Evolutionary conservation across 345 rosid genomes (phyloP).

Genomic region (Pugionium dolabratum): DNA sequence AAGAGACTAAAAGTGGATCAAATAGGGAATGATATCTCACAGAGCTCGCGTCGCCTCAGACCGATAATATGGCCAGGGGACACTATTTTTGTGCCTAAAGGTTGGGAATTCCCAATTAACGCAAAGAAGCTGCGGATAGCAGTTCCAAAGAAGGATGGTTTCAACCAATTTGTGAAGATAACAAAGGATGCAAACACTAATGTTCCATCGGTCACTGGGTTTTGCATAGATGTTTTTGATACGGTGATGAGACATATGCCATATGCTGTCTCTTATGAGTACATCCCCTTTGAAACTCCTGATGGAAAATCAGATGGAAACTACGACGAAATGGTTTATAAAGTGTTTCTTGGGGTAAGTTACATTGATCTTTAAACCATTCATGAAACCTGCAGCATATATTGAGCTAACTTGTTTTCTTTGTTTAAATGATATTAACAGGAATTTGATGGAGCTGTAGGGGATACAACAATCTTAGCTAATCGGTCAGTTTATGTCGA

Average conservation of each 20-base stretch:
- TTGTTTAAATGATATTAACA: slow-evolving; percentile 33
- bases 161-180: slow-evolving; percentile 45
- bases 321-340: slow-evolving; percentile 49
- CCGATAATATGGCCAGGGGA: slow-evolving; percentile 39
- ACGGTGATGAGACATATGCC: slow-evolving; percentile 47
- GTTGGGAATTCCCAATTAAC: slow-evolving; percentile 51
- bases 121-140: slow-evolving; percentile 47
- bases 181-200: slow-evolving; percentile 31
- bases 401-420: neutral
- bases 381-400: neutral
- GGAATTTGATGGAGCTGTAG: slow-evolving; percentile 71
- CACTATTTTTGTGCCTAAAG: slow-evolving; percentile 40
- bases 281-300: slow-evolving; percentile 40
- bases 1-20: slow-evolving; percentile 13
- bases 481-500: slow-evolving; percentile 65
- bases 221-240: slow-evolving; percentile 50
- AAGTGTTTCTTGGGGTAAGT: slow-evolving; percentile 49
- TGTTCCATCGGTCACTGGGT: slow-evolving; percentile 32
- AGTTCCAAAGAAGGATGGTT: slow-evolving; percentile 53
- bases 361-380: neutral
- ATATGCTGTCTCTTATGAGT: slow-evolving; percentile 46
- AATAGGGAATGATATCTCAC: neutral
- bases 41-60: slow-evolving; percentile 17
- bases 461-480: slow-evolving; percentile 56
- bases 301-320: slow-evolving; percentile 35